These are phyloP conservation scores for Fusarium temperatum DNA, from an alignment of 2,329 filamentous ascomycete species.

Conservation along the genomic window DNA sequence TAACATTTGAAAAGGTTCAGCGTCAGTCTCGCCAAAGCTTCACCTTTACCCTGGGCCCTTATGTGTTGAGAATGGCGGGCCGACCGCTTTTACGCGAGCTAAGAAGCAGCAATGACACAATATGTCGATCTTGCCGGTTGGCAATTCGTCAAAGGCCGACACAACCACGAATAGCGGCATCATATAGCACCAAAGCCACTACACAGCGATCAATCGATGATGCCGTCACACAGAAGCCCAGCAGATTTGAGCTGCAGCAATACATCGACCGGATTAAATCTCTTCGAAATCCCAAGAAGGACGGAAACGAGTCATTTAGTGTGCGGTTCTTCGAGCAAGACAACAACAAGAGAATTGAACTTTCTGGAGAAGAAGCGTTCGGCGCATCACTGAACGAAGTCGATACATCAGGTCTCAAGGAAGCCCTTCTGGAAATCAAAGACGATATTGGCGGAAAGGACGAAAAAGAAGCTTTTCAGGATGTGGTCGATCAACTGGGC, in stretches of 20 bases:
- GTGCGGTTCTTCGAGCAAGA: conserved; percentile 62
- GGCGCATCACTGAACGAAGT: conserved; percentile 49
- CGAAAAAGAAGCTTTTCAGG: conserved; percentile 47
- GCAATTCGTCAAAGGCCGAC: conserved; percentile 42
- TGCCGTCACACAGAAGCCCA: conserved; percentile 38
- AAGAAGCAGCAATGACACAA: conserved; percentile 46
- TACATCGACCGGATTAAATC: conserved; percentile 43
- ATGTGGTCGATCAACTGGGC: conserved; percentile 49
- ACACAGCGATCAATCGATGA: conserved; percentile 23
- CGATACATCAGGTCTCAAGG: conserved; percentile 49
- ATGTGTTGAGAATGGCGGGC: conserved; percentile 46
- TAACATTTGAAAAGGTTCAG: conserved; percentile 43
- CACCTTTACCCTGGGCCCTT: neutral
- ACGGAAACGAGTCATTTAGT: conserved; percentile 38
- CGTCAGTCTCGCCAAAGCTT: conserved; percentile 15
- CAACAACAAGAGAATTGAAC: conserved; percentile 48
- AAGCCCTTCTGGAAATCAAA: conserved; percentile 51
- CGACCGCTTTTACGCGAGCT: conserved; percentile 50
- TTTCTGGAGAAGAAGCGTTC: conserved; percentile 54
- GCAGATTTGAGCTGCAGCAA: conserved; percentile 39
- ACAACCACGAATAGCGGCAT: conserved; percentile 41
- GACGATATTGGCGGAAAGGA: conserved; percentile 48
- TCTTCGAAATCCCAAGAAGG: conserved; percentile 32
- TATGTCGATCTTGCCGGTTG: conserved; percentile 52
- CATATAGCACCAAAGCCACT: conserved; percentile 46